Evolutionary conservation across 148 eudicot species (phyloP).

Genomic region (Dianthus caryophyllus): DNA sequence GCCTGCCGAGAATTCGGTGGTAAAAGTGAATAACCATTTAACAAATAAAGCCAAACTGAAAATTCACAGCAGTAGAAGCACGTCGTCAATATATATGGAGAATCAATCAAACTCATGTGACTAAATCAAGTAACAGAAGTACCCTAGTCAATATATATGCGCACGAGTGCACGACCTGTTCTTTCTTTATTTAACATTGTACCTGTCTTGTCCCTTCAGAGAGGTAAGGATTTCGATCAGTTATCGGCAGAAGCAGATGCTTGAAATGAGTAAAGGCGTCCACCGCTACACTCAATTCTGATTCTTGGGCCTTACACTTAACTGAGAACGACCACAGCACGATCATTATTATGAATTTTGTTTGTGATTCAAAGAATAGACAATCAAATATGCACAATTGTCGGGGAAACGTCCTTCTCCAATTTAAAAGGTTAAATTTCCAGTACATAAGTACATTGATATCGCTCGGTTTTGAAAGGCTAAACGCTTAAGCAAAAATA

Average conservation of each 20-base stretch:
- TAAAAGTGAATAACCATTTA: constrained; percentile 7
- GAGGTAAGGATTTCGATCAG: constrained; percentile 83
- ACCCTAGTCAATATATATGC: neutral
- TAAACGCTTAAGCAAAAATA: neutral
- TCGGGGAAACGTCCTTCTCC: neutral
- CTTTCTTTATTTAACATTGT: constrained; percentile 1
- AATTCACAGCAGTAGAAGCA: neutral
- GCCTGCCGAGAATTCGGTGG: constrained; percentile 45
- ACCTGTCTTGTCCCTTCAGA: constrained; percentile 99
- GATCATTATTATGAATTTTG: neutral
- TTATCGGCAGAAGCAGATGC: constrained; percentile 89
- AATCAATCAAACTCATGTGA: neutral
- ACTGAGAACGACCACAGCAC: constrained; percentile 36
- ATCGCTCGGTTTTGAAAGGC: neutral
- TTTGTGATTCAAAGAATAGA: neutral
- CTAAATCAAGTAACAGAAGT: neutral
- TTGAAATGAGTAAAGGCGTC: constrained; percentile 79
- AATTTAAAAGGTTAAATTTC: neutral
- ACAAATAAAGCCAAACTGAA: constrained; percentile 6
- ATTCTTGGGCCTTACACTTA: constrained; percentile 50
- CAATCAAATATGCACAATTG: neutral
- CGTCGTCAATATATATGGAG: neutral
- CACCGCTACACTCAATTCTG: constrained; percentile 54
- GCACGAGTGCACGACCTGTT: neutral
- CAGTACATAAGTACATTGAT: neutral